These are phyloP conservation scores for Penicillium sp. DNA, from an alignment of 2,329 filamentous ascomycete species.

Conservation along the genomic window DNA sequence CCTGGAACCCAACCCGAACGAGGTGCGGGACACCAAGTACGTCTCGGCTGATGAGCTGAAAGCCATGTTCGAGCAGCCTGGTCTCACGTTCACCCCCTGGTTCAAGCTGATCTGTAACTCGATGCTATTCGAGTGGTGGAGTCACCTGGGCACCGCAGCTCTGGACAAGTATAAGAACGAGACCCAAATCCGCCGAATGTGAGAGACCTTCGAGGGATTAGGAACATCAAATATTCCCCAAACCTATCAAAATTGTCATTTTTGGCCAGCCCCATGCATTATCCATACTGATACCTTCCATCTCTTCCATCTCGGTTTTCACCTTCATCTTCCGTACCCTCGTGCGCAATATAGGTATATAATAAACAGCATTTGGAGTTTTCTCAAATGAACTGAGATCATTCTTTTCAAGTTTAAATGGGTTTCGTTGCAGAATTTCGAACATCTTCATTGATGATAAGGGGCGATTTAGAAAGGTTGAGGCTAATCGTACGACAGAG, in stretches of 20 bases:
- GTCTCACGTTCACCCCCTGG: slow-evolving; percentile 91
- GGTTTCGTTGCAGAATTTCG: not conserved
- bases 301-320: slow-evolving; percentile 9
- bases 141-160: slow-evolving; percentile 72
- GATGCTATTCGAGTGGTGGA: slow-evolving; percentile 98
- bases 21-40: slow-evolving; percentile 83
- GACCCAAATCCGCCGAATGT: slow-evolving; percentile 85
- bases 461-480: too few species aligned
- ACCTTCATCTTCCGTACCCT: not conserved
- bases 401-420: not conserved
- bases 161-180: slow-evolving; percentile 86
- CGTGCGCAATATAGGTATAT: not conserved
- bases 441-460: not conserved
- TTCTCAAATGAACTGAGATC: not conserved
- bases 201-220: slow-evolving; percentile 11
- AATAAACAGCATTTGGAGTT: slow-evolving; percentile 3
- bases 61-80: slow-evolving; percentile 78
- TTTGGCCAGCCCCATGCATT: slow-evolving; percentile 18
- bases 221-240: not conserved
- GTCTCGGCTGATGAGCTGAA: slow-evolving; percentile 82
- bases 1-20: slow-evolving; percentile 78
- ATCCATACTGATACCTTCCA: slow-evolving; percentile 18
- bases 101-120: slow-evolving; percentile 99
- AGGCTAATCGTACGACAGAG: too few species aligned
- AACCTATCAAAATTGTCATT: slow-evolving; percentile 2